Evolutionary conservation across 2,329 filamentous ascomycete genomes (phyloP), one percentile per base, ranked within the genome.

Genomic region (Chrysoporthe austroafricana): DNA sequence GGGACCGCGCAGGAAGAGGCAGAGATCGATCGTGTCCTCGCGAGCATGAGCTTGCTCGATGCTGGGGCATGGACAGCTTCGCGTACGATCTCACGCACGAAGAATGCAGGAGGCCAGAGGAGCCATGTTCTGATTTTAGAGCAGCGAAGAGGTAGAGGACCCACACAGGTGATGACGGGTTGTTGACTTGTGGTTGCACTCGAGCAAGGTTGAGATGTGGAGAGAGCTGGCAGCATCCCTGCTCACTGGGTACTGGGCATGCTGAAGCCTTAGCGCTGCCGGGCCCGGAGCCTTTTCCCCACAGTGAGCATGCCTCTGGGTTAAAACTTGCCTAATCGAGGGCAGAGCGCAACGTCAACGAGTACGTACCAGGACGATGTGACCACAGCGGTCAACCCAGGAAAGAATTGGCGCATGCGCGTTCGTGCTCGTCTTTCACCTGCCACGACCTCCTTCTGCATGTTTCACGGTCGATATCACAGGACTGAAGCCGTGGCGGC

Each of bases 11-110:
- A 46, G 26, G 34, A 13, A 6, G 52, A 34, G 39, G 39, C 43
- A 62, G 4, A 43, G 63, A 54, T 60, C 36, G 48, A 43, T 68
- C 68, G 68, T 66, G 66, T 48, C 63, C 32, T 65, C 21, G 52
- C 11, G 8, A 8, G 62, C 63, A 59, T 57, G 68, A 65, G 50
- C 39, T 34, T 9, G 42, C 39, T 62, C 50, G 56, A 64, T 63
- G 46, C 62, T 57, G 46, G 39, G 18, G 61, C 48, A 21, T 54
- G 50, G 26, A 14, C 4, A 54, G 50, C 21, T 5, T 54, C 21
- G 21, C 9, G 50, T 32, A 26, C 32, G 32, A 18, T 57, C 54
- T 39, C 18, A 39, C 34, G 54, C 32, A 14, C 54, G 34, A 57
- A 21, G 54, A 57, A 57, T 57, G 54, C 16, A 39, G 54, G 54